These are phyloP conservation scores for Tricholoma terreum DNA, from an alignment of 768 basidiomycete species.

Conservation along the genomic window DNA sequence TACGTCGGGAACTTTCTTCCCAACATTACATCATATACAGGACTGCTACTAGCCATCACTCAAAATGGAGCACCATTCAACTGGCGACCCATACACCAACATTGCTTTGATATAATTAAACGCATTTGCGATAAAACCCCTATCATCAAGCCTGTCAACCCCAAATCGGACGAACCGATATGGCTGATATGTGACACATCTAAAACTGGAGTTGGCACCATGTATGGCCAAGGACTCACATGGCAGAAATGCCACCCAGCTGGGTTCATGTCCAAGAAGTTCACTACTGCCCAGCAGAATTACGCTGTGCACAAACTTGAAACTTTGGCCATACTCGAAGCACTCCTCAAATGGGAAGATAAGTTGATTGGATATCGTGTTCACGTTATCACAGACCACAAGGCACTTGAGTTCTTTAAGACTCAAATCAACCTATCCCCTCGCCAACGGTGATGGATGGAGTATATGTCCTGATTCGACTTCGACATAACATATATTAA, in stretches of 20 bases:
- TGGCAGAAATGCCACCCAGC: constrained; percentile 23
- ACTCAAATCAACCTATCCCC: constrained; percentile 15
- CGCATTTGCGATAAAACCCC: constrained; percentile 18
- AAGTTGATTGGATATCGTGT: constrained; percentile 24
- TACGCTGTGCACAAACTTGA: not conserved
- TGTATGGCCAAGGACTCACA: constrained; percentile 25
- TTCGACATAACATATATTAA: constrained; percentile 23
- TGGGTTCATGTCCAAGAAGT: constrained; percentile 27
- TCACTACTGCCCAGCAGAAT: constrained; percentile 22
- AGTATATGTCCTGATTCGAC: constrained; percentile 28
- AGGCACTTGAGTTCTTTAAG: constrained; percentile 25
- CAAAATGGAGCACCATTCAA: constrained; percentile 25
- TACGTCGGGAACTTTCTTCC: constrained; percentile 37
- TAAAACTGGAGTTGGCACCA: constrained; percentile 20
- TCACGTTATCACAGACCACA: constrained; percentile 19
- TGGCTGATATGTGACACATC: constrained; percentile 28
- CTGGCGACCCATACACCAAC: constrained; percentile 24
- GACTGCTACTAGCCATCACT: constrained; percentile 26
- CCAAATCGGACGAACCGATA: constrained; percentile 15
- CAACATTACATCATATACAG: constrained; percentile 29
- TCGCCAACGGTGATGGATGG: constrained; percentile 26
- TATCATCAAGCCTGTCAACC: constrained; percentile 22
- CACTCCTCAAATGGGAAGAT: constrained; percentile 29
- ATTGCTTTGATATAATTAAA: constrained; percentile 21
- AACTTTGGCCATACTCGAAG: constrained; percentile 19